These are phyloP conservation scores for Cylindrotheca fusiformis DNA, from an alignment of 108 stramenopile genomes.

Conservation along the genomic window DNA sequence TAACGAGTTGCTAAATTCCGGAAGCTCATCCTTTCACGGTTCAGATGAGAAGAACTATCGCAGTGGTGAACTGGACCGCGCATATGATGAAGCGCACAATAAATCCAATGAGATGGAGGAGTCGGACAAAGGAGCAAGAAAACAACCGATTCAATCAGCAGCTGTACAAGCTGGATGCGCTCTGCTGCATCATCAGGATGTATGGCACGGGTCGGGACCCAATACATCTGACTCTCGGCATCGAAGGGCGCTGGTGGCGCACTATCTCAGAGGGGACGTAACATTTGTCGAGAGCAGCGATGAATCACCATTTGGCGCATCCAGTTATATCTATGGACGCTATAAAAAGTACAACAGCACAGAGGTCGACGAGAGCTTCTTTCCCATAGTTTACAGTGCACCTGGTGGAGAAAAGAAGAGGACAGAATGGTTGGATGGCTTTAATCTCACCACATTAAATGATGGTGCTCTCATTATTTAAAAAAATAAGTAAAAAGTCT, in stretches of 20 bases:
- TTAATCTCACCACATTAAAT: too few relatives aligned
- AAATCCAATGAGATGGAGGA: background rate
- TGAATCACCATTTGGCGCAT: background rate
- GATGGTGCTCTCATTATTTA: too few relatives aligned
- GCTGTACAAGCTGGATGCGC: conserved; percentile 15
- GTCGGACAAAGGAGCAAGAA: background rate
- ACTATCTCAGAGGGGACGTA: conserved; percentile 26
- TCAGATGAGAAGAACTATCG: background rate
- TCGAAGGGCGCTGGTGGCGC: conserved; percentile 32
- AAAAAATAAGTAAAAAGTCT: too few relatives aligned
- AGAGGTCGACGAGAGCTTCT: conserved; percentile 41
- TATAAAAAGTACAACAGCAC: conserved; percentile 20
- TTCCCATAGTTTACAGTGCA: conserved; percentile 27
- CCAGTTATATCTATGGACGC: conserved; percentile 55
- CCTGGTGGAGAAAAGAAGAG: background rate
- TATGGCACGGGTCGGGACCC: conserved; percentile 27
- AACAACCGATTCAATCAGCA: conserved; percentile 1
- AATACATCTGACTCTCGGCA: conserved; percentile 11
- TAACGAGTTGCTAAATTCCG: background rate
- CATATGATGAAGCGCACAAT: conserved; percentile 6
- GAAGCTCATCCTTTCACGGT: conserved; percentile 24
- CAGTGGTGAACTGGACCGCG: background rate
- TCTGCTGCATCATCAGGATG: conserved; percentile 31
- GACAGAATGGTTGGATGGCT: conserved; percentile 10
- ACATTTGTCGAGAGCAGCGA: background rate